Percentiles rank a stretch among this genome's conserved stretches.
These are phyloP conservation scores for Cephaloascus albidus DNA, from an alignment of 805 yeast species.

Conservation along the genomic window DNA sequence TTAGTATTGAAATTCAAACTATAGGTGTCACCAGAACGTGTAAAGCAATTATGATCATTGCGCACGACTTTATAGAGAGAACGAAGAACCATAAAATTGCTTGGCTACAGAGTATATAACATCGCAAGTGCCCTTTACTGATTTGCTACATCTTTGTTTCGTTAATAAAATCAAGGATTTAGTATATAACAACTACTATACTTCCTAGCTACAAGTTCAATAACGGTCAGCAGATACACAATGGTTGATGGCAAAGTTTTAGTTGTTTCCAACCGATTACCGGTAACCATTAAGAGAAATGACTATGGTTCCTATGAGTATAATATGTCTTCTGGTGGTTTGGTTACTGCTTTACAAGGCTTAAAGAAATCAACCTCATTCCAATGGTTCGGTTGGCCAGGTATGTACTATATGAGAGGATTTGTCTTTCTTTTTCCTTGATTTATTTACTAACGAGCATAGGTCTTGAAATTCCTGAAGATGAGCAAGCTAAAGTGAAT, in stretches of 20 bases:
- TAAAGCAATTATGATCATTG: background rate
- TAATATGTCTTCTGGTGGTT: constrained; percentile 93
- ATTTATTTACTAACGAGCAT: background rate
- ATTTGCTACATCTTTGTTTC: background rate
- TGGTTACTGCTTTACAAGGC: constrained; percentile 93
- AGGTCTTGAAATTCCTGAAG: constrained; percentile 68
- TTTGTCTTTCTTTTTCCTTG: background rate
- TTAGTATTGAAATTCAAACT: no score
- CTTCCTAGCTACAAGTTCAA: background rate
- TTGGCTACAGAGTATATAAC: background rate
- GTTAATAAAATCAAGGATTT: background rate
- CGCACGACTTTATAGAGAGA: background rate
- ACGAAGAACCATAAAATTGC: background rate
- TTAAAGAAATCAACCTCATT: constrained; percentile 72
- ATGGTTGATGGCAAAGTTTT: constrained; percentile 56
- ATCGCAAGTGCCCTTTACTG: background rate
- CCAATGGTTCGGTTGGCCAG: constrained; percentile 99
- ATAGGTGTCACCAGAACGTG: no score
- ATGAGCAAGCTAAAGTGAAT: constrained; percentile 61
- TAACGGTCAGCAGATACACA: background rate
- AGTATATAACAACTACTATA: no score
- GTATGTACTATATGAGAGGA: constrained; percentile 16
- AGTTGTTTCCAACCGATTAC: constrained; percentile 90
- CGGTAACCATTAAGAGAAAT: constrained; percentile 77
- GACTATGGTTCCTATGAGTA: constrained; percentile 63